Base-by-base conservation (phyloP, 1,284 basidiomycete genomes). In the Hypsizygus ulmarius region DNA sequence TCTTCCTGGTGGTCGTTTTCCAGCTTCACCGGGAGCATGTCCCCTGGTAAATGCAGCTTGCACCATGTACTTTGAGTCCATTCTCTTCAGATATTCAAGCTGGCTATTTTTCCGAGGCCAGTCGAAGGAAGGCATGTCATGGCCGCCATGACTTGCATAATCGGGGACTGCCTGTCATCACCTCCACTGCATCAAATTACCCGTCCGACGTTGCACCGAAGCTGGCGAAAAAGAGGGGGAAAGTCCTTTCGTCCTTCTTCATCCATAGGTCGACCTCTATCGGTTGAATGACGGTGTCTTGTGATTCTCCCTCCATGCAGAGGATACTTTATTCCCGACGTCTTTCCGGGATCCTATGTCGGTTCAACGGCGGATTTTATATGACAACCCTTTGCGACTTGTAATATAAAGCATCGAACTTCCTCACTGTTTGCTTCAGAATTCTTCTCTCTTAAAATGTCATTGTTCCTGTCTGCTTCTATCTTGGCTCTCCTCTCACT, bases 401-500 rank as follows among this genome's bases (percentile, higher is more conserved):
- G 19, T n/a, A 12, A 33, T 56, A 56, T 51, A 56, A 55, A 51
- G 33, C 19, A 35, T 15, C 43, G 8, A 21, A 12, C 7, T n/a
- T 30, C 18, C 7, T 32, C 37, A 25, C 28, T 8, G 6, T n/a
- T 39, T 36, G 25, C 43, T 15, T 42, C 50, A 51, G 47, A 48
- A 52, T 39, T 41, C 33, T 33, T 33, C 43, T 50, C 43, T 45
- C 34, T 39, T 44, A 65, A 59, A 55, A 79, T 78, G 78, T 73
- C n/a, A n/a, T n/a, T n/a, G n/a, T n/a, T 73, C 63, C 78, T 74
- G 65, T 72, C 71, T 53, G 60, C 73, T 45, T 63, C 74, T 49
- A 67, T 80, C 50, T 57, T 75, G 47, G 69, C 77, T 53, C 62
- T 80, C 43, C 61, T 74, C 40, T 66, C 74, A 32, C 57, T 78